Conservation (phyloP, 2,329 filamentous ascomycete genomes). For the Talaromyces sp. region DNA sequence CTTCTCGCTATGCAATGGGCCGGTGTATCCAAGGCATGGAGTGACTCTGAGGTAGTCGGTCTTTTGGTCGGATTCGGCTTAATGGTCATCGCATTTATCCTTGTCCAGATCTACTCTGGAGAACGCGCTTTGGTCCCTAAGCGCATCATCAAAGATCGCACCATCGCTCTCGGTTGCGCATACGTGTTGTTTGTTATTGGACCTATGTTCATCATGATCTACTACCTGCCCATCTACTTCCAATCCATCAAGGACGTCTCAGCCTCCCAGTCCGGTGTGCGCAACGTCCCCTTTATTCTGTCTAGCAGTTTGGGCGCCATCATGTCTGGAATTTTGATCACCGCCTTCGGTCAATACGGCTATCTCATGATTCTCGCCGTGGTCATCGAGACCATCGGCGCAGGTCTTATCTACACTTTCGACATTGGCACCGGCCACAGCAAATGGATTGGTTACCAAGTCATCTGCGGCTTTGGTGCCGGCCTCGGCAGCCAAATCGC, state of each 20-base stretch:
- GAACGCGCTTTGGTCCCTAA: conserved; percentile 32
- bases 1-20: conserved; percentile 19
- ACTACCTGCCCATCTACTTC: conserved; percentile 35
- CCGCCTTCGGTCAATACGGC: conserved; percentile 27
- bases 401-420: conserved; percentile 29
- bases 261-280: conserved; percentile 37
- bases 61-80: conserved; percentile 21
- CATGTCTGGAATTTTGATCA: conserved; percentile 28
- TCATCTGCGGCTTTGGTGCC: conserved; percentile 23
- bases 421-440: conserved; percentile 23
- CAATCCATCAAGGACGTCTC: conserved; percentile 36
- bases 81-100: conserved; percentile 23
- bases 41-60: conserved; percentile 11
- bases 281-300: conserved; percentile 43
- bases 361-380: conserved; percentile 29
- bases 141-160: conserved; percentile 37
- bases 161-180: conserved; percentile 31
- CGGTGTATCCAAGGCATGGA: conserved; percentile 16
- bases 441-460: conserved; percentile 28
- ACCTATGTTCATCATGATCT: conserved; percentile 33
- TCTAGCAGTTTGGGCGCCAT: conserved; percentile 28
- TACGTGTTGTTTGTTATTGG: conserved; percentile 38
- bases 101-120: conserved; percentile 23
- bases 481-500: conserved; percentile 22
- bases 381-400: conserved; percentile 26